Conservation (phyloP, 2,329 filamentous ascomycete genomes). For the Chrysosporium keratinophilum region DNA sequence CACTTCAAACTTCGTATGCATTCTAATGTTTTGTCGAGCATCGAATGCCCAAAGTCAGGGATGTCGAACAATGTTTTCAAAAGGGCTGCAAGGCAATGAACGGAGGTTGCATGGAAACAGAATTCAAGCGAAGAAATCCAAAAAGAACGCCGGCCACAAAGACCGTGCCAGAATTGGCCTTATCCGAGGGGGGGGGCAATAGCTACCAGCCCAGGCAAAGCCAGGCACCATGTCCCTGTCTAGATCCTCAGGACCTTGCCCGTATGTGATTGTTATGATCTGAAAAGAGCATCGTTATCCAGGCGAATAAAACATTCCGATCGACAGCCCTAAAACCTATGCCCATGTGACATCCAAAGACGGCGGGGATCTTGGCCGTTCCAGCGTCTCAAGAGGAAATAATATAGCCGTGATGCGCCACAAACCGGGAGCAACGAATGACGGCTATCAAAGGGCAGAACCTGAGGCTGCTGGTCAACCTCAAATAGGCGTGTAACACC, state of each 20-base stretch:
- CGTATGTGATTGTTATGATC: not conserved
- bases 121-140: not conserved
- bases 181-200: not conserved
- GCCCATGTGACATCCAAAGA: not conserved
- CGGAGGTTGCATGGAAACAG: not conserved
- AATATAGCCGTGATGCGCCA: slow-evolving; percentile 1
- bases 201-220: not conserved
- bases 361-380: not conserved
- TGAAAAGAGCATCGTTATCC: not conserved
- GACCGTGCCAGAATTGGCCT: not conserved
- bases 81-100: slow-evolving; percentile 1
- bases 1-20: not conserved
- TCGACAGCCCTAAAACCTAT: not conserved
- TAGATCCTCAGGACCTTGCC: not conserved
- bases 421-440: not conserved
- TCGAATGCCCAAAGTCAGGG: slow-evolving; percentile 8
- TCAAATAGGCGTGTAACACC: not conserved
- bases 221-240: not conserved
- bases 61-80: not conserved
- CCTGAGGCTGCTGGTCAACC: slow-evolving; percentile 2
- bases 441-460: not conserved
- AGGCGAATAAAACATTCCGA: not conserved
- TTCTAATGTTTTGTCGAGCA: not conserved
- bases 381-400: not conserved
- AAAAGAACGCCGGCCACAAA: not conserved